Conservation (phyloP, 2,329 filamentous ascomycete genomes). For the Fusarium chlamydosporum region DNA sequence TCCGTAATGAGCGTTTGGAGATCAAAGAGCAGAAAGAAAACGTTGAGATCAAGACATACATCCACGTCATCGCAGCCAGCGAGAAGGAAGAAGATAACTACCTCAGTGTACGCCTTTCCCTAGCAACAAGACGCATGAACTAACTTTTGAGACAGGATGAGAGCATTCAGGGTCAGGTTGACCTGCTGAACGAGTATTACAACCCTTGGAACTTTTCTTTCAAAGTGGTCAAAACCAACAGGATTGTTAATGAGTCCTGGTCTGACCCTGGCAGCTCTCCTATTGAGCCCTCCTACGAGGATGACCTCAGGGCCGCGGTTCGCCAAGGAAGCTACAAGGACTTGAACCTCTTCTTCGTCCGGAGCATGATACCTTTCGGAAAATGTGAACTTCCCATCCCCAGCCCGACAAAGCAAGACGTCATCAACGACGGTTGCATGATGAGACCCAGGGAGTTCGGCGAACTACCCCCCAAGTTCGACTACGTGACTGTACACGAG, state of each 20-base stretch:
- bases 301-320: slow-evolving; percentile 13
- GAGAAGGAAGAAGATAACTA: slow-evolving; percentile 34
- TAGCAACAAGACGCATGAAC: neutral
- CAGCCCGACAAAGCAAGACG: neutral
- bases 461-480: neutral
- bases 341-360: slow-evolving; percentile 28
- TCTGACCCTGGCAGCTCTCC: neutral
- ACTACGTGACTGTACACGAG: slow-evolving; percentile 12
- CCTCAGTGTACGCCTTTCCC: neutral
- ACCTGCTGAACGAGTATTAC: slow-evolving; percentile 15
- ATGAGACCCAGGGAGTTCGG: slow-evolving; percentile 1
- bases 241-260: slow-evolving; percentile 25
- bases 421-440: slow-evolving; percentile 29
- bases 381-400: slow-evolving; percentile 30
- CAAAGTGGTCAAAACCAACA: slow-evolving; percentile 18
- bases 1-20: neutral
- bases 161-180: slow-evolving; percentile 4
- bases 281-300: neutral
- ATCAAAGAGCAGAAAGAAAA: neutral
- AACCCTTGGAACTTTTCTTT: slow-evolving; percentile 29
- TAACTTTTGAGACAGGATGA: slow-evolving; percentile 3
- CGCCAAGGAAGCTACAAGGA: slow-evolving; percentile 30
- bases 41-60: slow-evolving; percentile 26
- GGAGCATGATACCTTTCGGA: slow-evolving; percentile 1
- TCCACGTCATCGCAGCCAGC: slow-evolving; percentile 22